Evolutionary conservation across 495 filamentous ascomycete species (phyloP), one percentile per base, ranked within the genome.

Genomic region (Tuber indicum): DNA sequence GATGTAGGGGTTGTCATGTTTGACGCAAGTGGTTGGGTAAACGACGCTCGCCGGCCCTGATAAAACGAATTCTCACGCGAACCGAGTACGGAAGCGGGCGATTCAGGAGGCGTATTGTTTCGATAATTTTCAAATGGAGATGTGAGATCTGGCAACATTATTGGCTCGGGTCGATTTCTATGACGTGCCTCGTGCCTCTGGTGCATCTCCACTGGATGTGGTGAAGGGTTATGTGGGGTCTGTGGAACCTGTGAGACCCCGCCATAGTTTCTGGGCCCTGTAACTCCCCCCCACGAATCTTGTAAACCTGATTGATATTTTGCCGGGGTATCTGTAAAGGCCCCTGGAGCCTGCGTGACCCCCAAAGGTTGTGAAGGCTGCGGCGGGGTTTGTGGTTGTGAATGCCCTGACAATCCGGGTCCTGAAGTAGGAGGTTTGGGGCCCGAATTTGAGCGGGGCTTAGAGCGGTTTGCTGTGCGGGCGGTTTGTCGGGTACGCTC

Each of bases 21-120:
- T 70, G 82, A 83, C n/a, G 81, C 76, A 17, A 75, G 47, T 1
- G 78, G 69, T 17, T 74, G 78, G 26, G 81, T 78, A 39, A 82
- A 79, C 9, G 81, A 73, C 36, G 75, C 36, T 45, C 75, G 71
- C 44, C 78, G 71, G 41, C 72, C 39, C 42, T 72, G 77, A 71
- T 81, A 79, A 43, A 71, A 72, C 26, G 70, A 73, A 52, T 77
- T 78, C 45, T 72, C 71, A 52, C 81, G 79, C 41, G 77, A 77
- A 75, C 76, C 74, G 45, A 78, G 75, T 47, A 80, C 77, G 5
- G 82, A 83, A 69, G 78, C 76, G 21, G 82, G 82, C 1, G 82
- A 83, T 42, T 83, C 82, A 14, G 82, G 82, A 66, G 82, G 82
- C 7, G 82, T 83, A n/a, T 81, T 84, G 66, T 73, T 74, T 62